Evolutionary conservation across 2,329 filamentous ascomycete genomes (phyloP).

Genomic region (Stemphylium vesicarium): DNA sequence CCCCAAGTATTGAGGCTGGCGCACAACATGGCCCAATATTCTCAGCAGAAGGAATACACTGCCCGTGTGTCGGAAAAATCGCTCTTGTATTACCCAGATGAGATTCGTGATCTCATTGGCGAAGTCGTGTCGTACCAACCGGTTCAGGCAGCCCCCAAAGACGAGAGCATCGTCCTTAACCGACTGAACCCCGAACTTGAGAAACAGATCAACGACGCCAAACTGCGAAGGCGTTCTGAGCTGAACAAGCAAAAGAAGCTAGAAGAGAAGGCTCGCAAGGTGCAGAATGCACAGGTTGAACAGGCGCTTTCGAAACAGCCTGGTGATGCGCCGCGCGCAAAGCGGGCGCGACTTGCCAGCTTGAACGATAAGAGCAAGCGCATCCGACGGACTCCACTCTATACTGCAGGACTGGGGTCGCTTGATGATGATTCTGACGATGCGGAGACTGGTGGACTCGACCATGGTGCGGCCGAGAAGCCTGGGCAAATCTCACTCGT

Average conservation of each 20-base stretch:
- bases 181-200: constrained; percentile 28
- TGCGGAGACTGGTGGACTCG: constrained; percentile 3
- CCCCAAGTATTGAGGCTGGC: constrained; percentile 57
- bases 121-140: constrained; percentile 28
- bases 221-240: constrained; percentile 19
- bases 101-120: constrained; percentile 35
- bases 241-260: constrained; percentile 24
- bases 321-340: constrained; percentile 16
- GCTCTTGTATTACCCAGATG: constrained; percentile 41
- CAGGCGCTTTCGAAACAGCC: constrained; percentile 15
- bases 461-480: constrained; percentile 5
- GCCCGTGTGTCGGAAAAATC: constrained; percentile 24
- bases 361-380: constrained; percentile 34
- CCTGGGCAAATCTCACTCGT: constrained; percentile 18
- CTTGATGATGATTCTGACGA: constrained; percentile 19
- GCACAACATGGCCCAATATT: constrained; percentile 56
- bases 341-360: constrained; percentile 33
- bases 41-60: constrained; percentile 21
- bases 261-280: constrained; percentile 24
- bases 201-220: constrained; percentile 27
- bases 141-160: constrained; percentile 31
- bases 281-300: constrained; percentile 30
- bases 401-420: neutral
- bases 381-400: constrained; percentile 23
- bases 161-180: constrained; percentile 36